A percentile compares a stretch with the other conserved stretches of the same genome.
phyloP scores from a whole-genome alignment of 805 yeast genomes.

The Diddensiella caesifluorescens region DNA sequence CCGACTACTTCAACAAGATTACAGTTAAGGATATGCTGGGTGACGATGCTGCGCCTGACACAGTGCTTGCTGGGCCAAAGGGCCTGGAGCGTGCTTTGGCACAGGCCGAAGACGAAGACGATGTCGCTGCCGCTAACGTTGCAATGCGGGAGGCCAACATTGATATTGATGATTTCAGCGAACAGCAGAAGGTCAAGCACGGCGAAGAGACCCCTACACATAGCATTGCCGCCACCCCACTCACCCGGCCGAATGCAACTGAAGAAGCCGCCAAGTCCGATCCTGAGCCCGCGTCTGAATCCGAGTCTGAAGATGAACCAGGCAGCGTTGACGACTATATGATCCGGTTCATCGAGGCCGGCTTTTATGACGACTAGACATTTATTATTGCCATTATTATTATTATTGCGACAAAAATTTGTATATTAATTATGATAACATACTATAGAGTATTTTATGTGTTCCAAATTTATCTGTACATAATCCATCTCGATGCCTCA shows the following conservation, averaged over 20 bases:
- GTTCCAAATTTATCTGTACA: too few species aligned
- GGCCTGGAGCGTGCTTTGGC: slow-evolving; percentile 62
- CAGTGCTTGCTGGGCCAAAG: slow-evolving; percentile 35
- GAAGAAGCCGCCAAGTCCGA: slow-evolving; percentile 7
- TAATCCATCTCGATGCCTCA: too few species aligned
- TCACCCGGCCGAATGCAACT: slow-evolving; percentile 3
- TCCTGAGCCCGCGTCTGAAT: slow-evolving; percentile 8
- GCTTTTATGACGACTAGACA: slow-evolving; percentile 48
- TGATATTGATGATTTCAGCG: slow-evolving; percentile 82
- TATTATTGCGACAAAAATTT: background rate
- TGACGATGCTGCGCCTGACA: slow-evolving; percentile 33
- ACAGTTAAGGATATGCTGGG: slow-evolving; percentile 84
- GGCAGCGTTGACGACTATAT: slow-evolving; percentile 93
- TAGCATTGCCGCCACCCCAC: slow-evolving; percentile 22
- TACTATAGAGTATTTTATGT: too few species aligned
- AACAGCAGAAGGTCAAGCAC: slow-evolving; percentile 29
- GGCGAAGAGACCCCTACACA: slow-evolving; percentile 20
- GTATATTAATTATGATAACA: too few species aligned
- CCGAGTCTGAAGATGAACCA: slow-evolving; percentile 34
- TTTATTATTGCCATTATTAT: slow-evolving; percentile 7
- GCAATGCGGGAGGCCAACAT: slow-evolving; percentile 82
- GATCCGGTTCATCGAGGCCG: slow-evolving; percentile 85
- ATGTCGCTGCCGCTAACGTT: slow-evolving; percentile 70
- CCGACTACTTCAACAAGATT: slow-evolving; percentile 86
- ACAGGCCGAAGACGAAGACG: slow-evolving; percentile 88